Evolutionary conservation across 495 filamentous ascomycete genomes (phyloP), one percentile per base, ranked within the genome.

Genomic region (Penicillium canescens): DNA sequence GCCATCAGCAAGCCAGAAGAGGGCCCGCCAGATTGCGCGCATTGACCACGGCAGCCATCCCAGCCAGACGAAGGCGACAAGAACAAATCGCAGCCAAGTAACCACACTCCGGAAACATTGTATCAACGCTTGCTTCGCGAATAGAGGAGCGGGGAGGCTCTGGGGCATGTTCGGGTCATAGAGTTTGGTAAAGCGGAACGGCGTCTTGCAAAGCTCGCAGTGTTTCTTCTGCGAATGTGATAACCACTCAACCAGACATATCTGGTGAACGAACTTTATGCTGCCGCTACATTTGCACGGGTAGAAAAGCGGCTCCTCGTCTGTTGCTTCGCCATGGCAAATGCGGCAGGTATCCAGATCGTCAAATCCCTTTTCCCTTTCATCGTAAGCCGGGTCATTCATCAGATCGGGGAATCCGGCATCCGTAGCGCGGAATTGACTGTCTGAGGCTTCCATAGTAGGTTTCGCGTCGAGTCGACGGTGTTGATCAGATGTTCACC

Each of bases 211-310:
- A 13, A 99, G 84, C 78, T 99, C 94, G 76, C 94, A 99, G 78
- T 98, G 88, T 70, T 97, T 97, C 82, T 97, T 98, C 68, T 97
- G 92, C 1, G 92, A 96, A 67, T 99, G 94, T 21, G 90, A 88
- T 16, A 99, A 76, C 94, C 94, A 99, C 75, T 97, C 91, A 82
- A 98, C 95, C 66, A 99, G 75, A 67, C 94, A 99, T 59, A 91
- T 87, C 69, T 99, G 94, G 73, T 99, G 94, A 45, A 99, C 94
- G 63, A 88, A 92, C 71, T 96, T 97, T 72, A 99, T 99, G 71
- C 91, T 96, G 13, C 94, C 94, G 65, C 90, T 96, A 75, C 94
- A 99, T 75, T 95, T 96, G 83, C 94, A 99, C 3, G 94, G 94
- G 65, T 96, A 91, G 78, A 96, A 99, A 34, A 99, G 79, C 41